Conservation (phyloP, 2,329 filamentous ascomycete species). For the Exophiala mesophila region DNA sequence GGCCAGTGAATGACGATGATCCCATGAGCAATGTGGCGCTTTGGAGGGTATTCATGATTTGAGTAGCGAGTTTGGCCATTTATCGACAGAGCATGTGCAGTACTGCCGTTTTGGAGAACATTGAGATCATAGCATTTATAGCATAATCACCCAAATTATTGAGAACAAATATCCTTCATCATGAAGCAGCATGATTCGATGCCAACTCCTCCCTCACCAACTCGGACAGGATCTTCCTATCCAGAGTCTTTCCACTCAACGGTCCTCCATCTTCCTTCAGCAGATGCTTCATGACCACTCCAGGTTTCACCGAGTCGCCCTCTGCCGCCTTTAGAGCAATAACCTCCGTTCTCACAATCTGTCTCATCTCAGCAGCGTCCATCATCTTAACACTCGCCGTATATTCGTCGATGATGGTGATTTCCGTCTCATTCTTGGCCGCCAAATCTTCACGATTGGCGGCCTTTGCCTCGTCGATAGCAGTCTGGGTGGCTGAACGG, state of each 20-base stretch:
- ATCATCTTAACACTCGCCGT: conserved; percentile 39
- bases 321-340: conserved; percentile 29
- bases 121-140: too few relatives aligned
- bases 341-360: conserved; percentile 34
- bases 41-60: too few relatives aligned
- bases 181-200: conserved; percentile 9
- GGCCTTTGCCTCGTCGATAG: conserved; percentile 38
- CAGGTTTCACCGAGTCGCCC: conserved; percentile 33
- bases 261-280: conserved; percentile 40
- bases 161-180: not conserved
- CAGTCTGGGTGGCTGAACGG: conserved; percentile 34
- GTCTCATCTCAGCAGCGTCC: conserved; percentile 37
- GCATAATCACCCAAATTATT: too few relatives aligned
- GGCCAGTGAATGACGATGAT: conserved; percentile 14
- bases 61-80: too few relatives aligned
- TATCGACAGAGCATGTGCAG: too few relatives aligned
- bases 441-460: conserved; percentile 42
- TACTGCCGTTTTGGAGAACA: too few relatives aligned
- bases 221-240: conserved; percentile 38
- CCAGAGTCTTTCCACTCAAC: conserved; percentile 41
- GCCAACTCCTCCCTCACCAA: conserved; percentile 34
- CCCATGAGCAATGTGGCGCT: too few relatives aligned
- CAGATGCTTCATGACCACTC: conserved; percentile 39
- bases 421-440: conserved; percentile 42
- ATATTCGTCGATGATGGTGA: conserved; percentile 43